Evolutionary conservation across 1,284 basidiomycete species (phyloP), one percentile per base, ranked within the genome.

Genomic region (Heterobasidion occidentale): DNA sequence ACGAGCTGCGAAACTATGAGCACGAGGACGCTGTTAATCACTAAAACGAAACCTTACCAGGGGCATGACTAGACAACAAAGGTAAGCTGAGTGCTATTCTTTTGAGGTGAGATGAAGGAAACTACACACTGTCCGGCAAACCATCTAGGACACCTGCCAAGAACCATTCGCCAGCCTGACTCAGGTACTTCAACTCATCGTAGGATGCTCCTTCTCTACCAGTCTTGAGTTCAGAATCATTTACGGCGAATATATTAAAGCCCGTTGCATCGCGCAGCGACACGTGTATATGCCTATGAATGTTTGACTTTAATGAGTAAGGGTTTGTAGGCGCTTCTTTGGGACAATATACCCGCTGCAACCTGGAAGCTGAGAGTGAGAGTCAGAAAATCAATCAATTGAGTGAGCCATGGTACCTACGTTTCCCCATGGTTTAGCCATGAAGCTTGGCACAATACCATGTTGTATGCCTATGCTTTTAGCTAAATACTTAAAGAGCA

Each of bases 361-460:
- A 12, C 93, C 93, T 45, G 93, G 92, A 62, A 94, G 79, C 91
- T 95, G 45, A 12, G 14, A 53, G 19, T 2, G 15, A n/a, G 46
- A 17, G 20, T 33, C 5, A 46, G 27, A 27, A 27, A 27, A 4
- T 27, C 27, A 27, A 27, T 27, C 27, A 6, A 6, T 27, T 6
- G 27, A 27, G 27, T 27, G 27, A 27, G 27, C 27, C 6, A 27
- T 6, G 27, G 27, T 27, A 75, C 87, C 67, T 66, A 94, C 92
- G 66, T 92, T 86, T 52, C 84, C 87, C 88, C 90, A 95, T 20
- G 95, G 96, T 66, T 98, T 98, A 0, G 96, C 95, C 96, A 99
- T 98, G 70, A 99, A 99, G 57, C 92, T 96, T 0, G 95, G 95
- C 51, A 92, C 80, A 55, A 99, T 80, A 8, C 89, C 90, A 62